These are phyloP conservation scores for Trichocomaceae sp. DNA, from an alignment of 2,329 filamentous ascomycete genomes.

Conservation along the genomic window DNA sequence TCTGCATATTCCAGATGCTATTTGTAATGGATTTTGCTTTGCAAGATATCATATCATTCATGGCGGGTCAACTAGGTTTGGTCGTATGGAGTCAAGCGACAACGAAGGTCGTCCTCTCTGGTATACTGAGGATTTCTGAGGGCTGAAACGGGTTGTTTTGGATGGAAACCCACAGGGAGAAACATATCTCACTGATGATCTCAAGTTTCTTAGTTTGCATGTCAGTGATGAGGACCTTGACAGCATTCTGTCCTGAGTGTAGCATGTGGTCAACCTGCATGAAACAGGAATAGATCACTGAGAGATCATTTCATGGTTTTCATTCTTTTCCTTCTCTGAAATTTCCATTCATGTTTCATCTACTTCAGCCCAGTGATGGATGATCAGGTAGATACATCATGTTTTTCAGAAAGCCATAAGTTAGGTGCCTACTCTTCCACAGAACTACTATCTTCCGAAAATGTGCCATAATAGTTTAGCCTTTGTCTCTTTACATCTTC, in stretches of 20 bases:
- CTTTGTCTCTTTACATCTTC: no score
- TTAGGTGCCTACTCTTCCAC: no score
- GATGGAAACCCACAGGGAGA: conserved; percentile 4
- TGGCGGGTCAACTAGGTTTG: not conserved
- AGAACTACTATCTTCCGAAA: no score
- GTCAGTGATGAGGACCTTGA: not conserved
- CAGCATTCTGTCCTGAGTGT: not conserved
- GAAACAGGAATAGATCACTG: no score
- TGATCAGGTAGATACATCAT: no score
- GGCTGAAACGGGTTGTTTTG: not conserved
- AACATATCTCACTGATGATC: not conserved
- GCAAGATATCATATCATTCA: not conserved
- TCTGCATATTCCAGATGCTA: conserved; percentile 3
- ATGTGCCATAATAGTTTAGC: no score
- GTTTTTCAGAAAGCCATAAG: no score
- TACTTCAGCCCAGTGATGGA: no score
- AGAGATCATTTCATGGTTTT: no score
- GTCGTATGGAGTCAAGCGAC: not conserved
- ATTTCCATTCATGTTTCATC: no score
- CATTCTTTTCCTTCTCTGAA: no score
- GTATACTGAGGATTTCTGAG: not conserved
- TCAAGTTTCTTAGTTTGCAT: conserved; percentile 1
- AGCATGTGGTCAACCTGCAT: not conserved
- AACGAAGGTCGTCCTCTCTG: not conserved
- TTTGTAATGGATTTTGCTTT: not conserved